phyloP scores from a whole-genome alignment of 495 filamentous ascomycete species.

The Aspergillus saccharolyticus region DNA sequence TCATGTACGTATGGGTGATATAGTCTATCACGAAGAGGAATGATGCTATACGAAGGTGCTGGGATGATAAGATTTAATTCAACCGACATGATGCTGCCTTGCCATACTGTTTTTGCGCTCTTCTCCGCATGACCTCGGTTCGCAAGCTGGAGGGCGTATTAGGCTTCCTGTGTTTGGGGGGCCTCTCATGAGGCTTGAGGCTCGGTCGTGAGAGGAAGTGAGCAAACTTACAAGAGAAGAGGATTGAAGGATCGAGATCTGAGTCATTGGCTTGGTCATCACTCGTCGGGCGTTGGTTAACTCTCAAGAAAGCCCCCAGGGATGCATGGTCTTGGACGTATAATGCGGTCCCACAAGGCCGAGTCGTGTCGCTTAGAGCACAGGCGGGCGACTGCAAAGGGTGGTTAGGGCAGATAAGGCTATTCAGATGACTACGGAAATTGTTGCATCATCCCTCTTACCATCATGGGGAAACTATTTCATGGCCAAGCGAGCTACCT shows the following conservation, averaged over 20 bases:
- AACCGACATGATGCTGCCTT: neutral
- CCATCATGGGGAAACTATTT: too few relatives aligned
- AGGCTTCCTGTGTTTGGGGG: neutral
- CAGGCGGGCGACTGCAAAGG: too few relatives aligned
- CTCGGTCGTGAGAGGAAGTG: too few relatives aligned
- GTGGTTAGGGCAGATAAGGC: too few relatives aligned
- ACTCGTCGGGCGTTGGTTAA: too few relatives aligned
- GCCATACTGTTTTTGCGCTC: neutral
- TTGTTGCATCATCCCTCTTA: too few relatives aligned
- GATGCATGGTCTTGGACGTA: neutral
- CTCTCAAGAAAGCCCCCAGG: too few relatives aligned
- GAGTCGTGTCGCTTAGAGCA: too few relatives aligned
- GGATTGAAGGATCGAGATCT: neutral
- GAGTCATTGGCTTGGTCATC: neutral
- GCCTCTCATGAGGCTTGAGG: neutral
- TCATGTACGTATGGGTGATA: neutral
- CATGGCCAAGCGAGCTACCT: too few relatives aligned
- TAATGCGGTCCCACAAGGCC: too few relatives aligned
- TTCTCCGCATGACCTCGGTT: neutral
- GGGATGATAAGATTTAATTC: neutral
- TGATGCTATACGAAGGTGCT: neutral
- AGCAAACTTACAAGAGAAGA: neutral
- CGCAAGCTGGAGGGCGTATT: neutral
- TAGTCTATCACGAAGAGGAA: neutral
- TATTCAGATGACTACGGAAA: too few relatives aligned